A percentile compares a stretch with the other conserved stretches of the same genome.
These are phyloP conservation scores for Scalesia atractyloides DNA, from an alignment of 129 eudicot species.

Conservation along the genomic window DNA sequence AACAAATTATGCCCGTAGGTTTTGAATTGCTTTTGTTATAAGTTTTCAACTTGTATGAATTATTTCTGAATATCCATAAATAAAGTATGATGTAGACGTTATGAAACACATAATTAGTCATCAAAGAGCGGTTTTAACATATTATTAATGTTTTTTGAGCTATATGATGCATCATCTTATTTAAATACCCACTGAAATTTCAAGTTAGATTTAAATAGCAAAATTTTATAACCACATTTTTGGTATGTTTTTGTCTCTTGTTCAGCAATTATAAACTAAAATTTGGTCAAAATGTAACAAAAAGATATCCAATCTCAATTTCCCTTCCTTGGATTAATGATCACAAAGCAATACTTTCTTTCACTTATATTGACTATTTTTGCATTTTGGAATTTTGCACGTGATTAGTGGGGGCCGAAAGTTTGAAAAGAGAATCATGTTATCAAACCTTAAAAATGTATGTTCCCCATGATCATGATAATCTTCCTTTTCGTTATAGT, in stretches of 20 bases:
- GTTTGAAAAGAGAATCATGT: background rate
- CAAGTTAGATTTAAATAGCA: background rate
- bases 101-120: too few species aligned
- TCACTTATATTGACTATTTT: constrained; percentile 10
- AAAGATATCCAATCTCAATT: constrained; percentile 17
- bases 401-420: constrained; percentile 3
- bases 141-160: too few species aligned
- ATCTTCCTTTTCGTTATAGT: background rate
- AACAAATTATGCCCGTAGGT: too few species aligned
- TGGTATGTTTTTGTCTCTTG: background rate
- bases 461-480: background rate
- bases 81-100: too few species aligned
- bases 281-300: background rate
- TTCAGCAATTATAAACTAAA: background rate
- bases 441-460: background rate
- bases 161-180: background rate
- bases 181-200: too few species aligned
- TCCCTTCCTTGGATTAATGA: constrained; percentile 20
- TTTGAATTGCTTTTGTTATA: too few species aligned
- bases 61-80: too few species aligned
- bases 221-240: background rate
- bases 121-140: too few species aligned
- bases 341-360: background rate
- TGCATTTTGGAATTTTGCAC: background rate
- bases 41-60: too few species aligned